Base-by-base conservation (phyloP, 352 stramenopile species). In the Pythium volutum region DNA sequence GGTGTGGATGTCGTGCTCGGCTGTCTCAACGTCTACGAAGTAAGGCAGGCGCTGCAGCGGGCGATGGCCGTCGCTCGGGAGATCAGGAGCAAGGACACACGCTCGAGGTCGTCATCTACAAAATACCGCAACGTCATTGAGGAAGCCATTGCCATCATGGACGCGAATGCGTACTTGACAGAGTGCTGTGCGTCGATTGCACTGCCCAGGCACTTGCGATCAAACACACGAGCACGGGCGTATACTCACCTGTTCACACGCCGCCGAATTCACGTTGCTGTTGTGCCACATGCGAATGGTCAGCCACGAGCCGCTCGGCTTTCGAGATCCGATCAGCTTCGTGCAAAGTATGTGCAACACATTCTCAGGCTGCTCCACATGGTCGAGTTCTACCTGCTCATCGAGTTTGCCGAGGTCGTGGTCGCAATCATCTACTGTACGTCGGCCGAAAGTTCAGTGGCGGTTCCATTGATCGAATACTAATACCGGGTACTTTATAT, bases 311-410 rank as follows among this genome's bases (percentile, higher is more conserved):
- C 10, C 18, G 18, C 18, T 7, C 26, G 15, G 20, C 42, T 48
- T 20, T 48, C 42, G 18, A 5, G 34, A 22, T 23, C 20, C 45
- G 34, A 26, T 22, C 33, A 14, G 4, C 34, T 47, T 5, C 22
- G 15, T n/a, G 49, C n/a, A 12, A 4, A 20, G 31, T 55, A 55
- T 15, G 50, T 57, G 20, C 20, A 12, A 18, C 33, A 10, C 12
- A 23, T 41, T 5, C 38, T 57, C 33, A 57, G 18, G 23, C 22
- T 57, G 18, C 33, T 57, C 10, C 34, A 48, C 23, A 57, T 57
- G 50, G 50, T 57, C 33, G 50, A 48, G 50, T 57, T 48, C 38
- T 57, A 57, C 50, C 15, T 57, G n/a, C 36, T 57, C 11, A 48
- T 57, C 50, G 34, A 57, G 50, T 57, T 48, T 34, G 36, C 50